Evolutionary conservation across 495 filamentous ascomycete genomes (phyloP).

Genomic region (Podospora australis): DNA sequence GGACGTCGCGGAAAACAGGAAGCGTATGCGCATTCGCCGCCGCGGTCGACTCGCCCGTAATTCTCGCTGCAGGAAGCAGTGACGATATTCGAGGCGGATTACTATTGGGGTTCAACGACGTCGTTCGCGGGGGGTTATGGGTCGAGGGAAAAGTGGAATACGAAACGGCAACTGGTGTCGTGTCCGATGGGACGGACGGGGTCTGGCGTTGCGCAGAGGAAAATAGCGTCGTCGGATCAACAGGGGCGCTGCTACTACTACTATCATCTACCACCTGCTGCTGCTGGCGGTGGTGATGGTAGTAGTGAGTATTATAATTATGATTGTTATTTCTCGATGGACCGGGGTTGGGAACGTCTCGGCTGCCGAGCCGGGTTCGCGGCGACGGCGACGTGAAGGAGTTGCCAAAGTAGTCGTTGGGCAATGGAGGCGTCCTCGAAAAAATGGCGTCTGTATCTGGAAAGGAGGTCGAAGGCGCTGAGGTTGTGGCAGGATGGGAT

Average conservation of each 20-base stretch:
- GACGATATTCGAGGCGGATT: conserved; percentile 31
- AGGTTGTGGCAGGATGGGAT: conserved; percentile 16
- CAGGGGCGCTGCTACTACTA: conserved; percentile 2
- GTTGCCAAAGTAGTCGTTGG: conserved; percentile 4
- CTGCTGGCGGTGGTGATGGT: conserved; percentile 10
- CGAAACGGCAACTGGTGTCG: conserved; percentile 8
- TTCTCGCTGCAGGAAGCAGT: conserved; percentile 27
- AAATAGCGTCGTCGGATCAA: no score
- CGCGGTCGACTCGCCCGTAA: conserved; percentile 13
- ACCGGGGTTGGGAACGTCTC: conserved; percentile 8
- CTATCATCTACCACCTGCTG: conserved; percentile 8
- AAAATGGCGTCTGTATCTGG: conserved; percentile 4
- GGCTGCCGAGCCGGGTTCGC: conserved; percentile 10
- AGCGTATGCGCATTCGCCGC: conserved; percentile 7
- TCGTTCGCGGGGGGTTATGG: conserved; percentile 25
- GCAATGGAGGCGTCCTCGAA: conserved; percentile 12
- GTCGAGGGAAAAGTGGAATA: conserved; percentile 17
- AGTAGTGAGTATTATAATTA: no score
- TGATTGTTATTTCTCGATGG: neutral
- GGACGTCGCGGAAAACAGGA: conserved; percentile 18
- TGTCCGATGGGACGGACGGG: conserved; percentile 1
- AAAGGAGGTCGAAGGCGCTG: conserved; percentile 17
- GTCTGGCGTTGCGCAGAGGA: no score
- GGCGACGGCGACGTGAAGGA: conserved; percentile 17
- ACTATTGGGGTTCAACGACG: conserved; percentile 24